Evolutionary conservation across 176 grass and related monocot genomes (phyloP), one percentile per base, ranked within the genome.

Genomic region (Zizania latifolia): DNA sequence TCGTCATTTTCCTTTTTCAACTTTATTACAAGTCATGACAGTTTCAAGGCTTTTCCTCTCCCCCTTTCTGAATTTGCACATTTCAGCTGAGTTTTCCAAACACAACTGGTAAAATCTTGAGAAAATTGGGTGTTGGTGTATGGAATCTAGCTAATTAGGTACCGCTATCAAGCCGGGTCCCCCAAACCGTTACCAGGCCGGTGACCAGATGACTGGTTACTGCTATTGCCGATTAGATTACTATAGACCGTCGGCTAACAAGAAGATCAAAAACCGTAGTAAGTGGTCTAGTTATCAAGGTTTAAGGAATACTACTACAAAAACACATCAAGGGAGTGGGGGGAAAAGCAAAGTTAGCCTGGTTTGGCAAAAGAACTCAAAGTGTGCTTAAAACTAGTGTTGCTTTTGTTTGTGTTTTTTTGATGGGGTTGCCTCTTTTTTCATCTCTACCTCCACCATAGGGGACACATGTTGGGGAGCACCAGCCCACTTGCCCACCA

Each of bases 401-500:
- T 53, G 73, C 79, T 78, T 87, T 87, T 66, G 59, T 27, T 67
- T 45, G 19, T 26, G 60, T 43, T 14, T 41, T 59, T n/a, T 53
- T 21, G 46, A 77, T 68, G n/a, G 67, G 68, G 38, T 24, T 70
- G 67, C 74, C 33, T 71, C 65, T 55, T 63, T 75, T 70, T 56
- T 40, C 36, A 11, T 54, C 32, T 41, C 72, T n/a, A 27, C 59
- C 14, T 36, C 61, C 37, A 69, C n/a, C n/a, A n/a, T n/a, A n/a
- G n/a, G n/a, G n/a, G n/a, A 61, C 81, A 82, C 40, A 76, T 68
- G 71, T 56, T 85, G 62, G 65, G 72, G 66, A 72, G 78, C 66
- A 79, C 82, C 48, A 77, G 66, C 74, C 89, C 68, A 89, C 78
- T 80, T 62, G 81, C 74, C 43, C 81, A 72, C 48, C 56, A 54